phyloP scores from a whole-genome alignment of 805 yeast species.

The Nakazawaea ernobii region DNA sequence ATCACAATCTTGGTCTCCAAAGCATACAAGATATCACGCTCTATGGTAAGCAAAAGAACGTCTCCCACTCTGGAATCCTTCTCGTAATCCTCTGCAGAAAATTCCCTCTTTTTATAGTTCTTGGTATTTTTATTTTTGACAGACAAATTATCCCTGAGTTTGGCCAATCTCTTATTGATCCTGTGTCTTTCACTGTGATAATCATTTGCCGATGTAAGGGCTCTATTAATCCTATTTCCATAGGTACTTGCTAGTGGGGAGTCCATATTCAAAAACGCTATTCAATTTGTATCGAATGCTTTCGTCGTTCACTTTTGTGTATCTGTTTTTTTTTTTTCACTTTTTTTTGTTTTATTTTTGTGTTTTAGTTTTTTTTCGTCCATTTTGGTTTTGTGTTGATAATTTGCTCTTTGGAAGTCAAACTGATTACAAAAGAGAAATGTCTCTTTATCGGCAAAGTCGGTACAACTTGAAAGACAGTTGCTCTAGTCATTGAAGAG shows the following conservation, averaged over 20 bases:
- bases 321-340: not conserved
- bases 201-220: conserved; percentile 64
- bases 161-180: conserved; percentile 52
- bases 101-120: conserved; percentile 45
- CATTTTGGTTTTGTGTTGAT: not conserved
- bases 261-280: conserved; percentile 26
- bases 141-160: conserved; percentile 57
- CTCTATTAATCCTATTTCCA: conserved; percentile 56
- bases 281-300: too few species aligned
- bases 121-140: conserved; percentile 65
- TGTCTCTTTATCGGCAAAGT: too few species aligned
- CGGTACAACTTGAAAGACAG: too few species aligned
- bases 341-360: not conserved
- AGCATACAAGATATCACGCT: conserved; percentile 69
- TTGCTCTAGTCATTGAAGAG: too few species aligned
- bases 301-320: not conserved
- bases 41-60: conserved; percentile 62
- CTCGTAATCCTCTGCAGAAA: conserved; percentile 44
- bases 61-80: conserved; percentile 48
- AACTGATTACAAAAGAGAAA: too few species aligned
- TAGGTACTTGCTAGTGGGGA: conserved; percentile 40
- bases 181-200: conserved; percentile 62
- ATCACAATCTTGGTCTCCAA: conserved; percentile 52
- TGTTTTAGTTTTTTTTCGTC: not conserved
- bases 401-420: too few species aligned